Base-by-base conservation (phyloP, 1,284 basidiomycete species). In the Cutaneotrichosporon sp. region DNA sequence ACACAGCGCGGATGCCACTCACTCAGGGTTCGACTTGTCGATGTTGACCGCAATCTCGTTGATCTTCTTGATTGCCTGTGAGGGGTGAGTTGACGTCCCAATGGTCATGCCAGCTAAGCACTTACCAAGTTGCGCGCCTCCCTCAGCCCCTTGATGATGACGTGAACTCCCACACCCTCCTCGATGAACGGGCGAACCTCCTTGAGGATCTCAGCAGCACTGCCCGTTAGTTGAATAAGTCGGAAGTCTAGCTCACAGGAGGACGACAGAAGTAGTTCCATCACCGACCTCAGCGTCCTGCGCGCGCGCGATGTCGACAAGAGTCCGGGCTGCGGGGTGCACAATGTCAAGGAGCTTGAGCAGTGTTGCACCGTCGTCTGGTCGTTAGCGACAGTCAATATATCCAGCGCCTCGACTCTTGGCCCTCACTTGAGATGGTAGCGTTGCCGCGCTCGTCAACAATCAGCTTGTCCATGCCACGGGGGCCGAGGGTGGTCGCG, bases 271-370 rank as follows among this genome's bases (percentile, higher is more conserved):
- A 5, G 96, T 99, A 0, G 96, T 99, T 33, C 94, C 94, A 77
- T 98, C 94, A 48, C 94, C 94, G 44, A 98, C 91, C 76, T 98
- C 94, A 17, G 94, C 93, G 72, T 98, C 94, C 75, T 98, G 94
- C 7, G 94, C 94, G 35, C 94, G 84, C 37, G 93, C 94, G 71
- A 97, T 97, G 70, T 98, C 94, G 48, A 97, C 94, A 47, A 98
- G 80, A 22, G 92, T 96, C 67, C 90, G 84, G 27, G 94, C 94
- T 44, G 94, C 94, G 42, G 94, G 94, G 75, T 98, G 94, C 8
- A 98, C 87, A 70, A 99, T 96, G 65, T 97, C 94, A 56, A 98
- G 83, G 43, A 98, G 81, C 75, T 96, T 96, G 67, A 98, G 80
- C 66, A 99, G 96, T 50, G 94, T 97, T 39, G 94, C 94, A 52